These are phyloP conservation scores for Suhomyces sp. DNA, from an alignment of 805 yeast species.

Conservation along the genomic window DNA sequence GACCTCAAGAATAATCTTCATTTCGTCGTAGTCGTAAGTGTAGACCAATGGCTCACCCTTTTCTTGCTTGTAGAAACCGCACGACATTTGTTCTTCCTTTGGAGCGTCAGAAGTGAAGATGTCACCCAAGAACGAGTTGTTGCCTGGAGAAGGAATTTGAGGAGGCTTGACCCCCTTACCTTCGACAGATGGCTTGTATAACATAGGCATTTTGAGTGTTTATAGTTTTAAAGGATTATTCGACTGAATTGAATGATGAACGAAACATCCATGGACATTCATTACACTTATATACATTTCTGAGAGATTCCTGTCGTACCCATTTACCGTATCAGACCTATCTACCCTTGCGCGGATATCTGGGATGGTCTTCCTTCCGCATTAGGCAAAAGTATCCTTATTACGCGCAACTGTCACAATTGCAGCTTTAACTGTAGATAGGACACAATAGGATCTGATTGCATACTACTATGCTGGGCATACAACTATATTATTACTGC, in stretches of 20 bases:
- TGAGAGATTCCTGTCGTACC: neutral
- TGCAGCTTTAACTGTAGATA: no score
- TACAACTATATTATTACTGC: no score
- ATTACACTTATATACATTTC: neutral
- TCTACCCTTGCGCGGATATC: neutral
- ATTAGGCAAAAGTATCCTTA: neutral
- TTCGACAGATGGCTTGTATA: constrained; percentile 50
- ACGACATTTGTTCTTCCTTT: constrained; percentile 54
- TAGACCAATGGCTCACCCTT: constrained; percentile 67
- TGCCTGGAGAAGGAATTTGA: constrained; percentile 59
- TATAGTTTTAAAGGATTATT: neutral
- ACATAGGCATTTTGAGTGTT: constrained; percentile 50
- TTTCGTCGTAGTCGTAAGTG: constrained; percentile 54
- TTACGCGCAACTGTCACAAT: neutral
- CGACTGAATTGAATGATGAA: neutral
- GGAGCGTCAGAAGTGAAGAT: constrained; percentile 60
- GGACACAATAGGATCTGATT: no score
- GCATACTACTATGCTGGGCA: no score
- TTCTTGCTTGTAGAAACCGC: constrained; percentile 71
- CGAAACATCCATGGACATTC: neutral
- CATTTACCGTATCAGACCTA: neutral
- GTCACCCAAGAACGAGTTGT: constrained; percentile 69
- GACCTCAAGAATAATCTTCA: constrained; percentile 66
- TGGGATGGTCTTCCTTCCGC: neutral
- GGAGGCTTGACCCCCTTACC: constrained; percentile 56